Conservation (phyloP, 2,329 filamentous ascomycete genomes). For the Penicillium sp. region DNA sequence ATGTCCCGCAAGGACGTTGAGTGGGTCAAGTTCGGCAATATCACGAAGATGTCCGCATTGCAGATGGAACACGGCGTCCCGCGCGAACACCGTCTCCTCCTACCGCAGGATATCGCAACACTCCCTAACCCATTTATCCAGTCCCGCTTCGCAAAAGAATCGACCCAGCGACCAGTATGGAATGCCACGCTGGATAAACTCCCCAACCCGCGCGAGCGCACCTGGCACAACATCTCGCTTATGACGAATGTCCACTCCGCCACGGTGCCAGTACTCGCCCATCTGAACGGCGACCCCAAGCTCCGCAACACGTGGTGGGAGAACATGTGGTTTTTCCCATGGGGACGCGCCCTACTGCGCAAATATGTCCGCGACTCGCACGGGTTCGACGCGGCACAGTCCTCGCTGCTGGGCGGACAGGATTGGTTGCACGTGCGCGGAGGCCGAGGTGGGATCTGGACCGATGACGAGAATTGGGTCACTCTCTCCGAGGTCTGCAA, state of each 20-base stretch:
- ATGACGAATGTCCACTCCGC: slow-evolving; percentile 49
- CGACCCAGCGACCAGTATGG: slow-evolving; percentile 30
- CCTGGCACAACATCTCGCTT: slow-evolving; percentile 45
- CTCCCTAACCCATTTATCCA: slow-evolving; percentile 35
- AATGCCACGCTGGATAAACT: slow-evolving; percentile 43
- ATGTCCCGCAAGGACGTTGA: slow-evolving; percentile 39
- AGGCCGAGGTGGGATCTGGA: slow-evolving; percentile 55
- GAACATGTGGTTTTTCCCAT: slow-evolving; percentile 49
- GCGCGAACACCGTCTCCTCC: slow-evolving; percentile 35
- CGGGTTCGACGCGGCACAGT: slow-evolving; percentile 42
- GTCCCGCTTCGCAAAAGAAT: slow-evolving; percentile 23
- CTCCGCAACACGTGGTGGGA: slow-evolving; percentile 40
- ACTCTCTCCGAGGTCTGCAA: slow-evolving; percentile 49
- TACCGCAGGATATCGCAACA: slow-evolving; percentile 36
- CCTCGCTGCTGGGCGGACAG: slow-evolving; percentile 46
- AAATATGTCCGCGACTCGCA: slow-evolving; percentile 47
- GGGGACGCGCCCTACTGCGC: slow-evolving; percentile 49
- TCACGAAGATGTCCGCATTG: slow-evolving; percentile 32
- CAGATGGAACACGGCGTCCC: slow-evolving; percentile 37
- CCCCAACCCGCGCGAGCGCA: slow-evolving; percentile 35
- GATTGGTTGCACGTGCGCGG: slow-evolving; percentile 50
- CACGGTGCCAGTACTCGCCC: slow-evolving; percentile 45
- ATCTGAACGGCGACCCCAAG: slow-evolving; percentile 37
- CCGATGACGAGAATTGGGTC: slow-evolving; percentile 48
- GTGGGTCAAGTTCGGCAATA: slow-evolving; percentile 41